Evolutionary conservation across 495 filamentous ascomycete species (phyloP).

Genomic region (Penicillium steckii): DNA sequence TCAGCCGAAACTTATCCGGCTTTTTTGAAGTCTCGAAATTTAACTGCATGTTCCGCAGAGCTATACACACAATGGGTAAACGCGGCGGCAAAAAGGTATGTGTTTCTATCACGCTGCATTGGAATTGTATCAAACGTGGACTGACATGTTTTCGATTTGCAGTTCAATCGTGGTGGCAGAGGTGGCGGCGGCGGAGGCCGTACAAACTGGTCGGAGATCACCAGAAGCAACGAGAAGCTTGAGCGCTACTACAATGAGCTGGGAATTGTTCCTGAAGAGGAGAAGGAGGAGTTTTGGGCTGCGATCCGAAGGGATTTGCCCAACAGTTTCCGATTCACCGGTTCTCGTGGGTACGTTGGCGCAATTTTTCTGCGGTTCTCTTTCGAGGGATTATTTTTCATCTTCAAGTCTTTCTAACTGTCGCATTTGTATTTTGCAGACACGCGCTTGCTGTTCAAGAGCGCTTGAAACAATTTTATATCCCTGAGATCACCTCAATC

Average conservation of each 20-base stretch:
- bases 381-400: neutral
- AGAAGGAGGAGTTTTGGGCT: slow-evolving; percentile 77
- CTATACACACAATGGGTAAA: slow-evolving; percentile 37
- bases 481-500: slow-evolving; percentile 84
- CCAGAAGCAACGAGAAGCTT: slow-evolving; percentile 71
- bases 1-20: neutral
- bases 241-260: slow-evolving; percentile 81
- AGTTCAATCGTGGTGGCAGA: slow-evolving; percentile 35
- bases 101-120: neutral
- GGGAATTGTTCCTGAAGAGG: slow-evolving; percentile 67
- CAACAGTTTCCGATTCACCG: slow-evolving; percentile 95
- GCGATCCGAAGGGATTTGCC: slow-evolving; percentile 78
- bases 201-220: slow-evolving; percentile 53
- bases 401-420: slow-evolving; percentile 7
- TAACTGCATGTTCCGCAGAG: slow-evolving; percentile 9
- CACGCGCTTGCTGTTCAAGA: slow-evolving; percentile 87
- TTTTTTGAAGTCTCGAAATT: slow-evolving; percentile 17
- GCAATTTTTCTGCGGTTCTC: neutral
- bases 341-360: slow-evolving; percentile 71
- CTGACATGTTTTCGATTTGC: slow-evolving; percentile 16
- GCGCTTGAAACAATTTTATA: slow-evolving; percentile 79
- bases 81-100: slow-evolving; percentile 38
- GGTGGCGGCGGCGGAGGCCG: slow-evolving; percentile 32
- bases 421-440: slow-evolving; percentile 31
- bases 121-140: neutral